Conservation (phyloP, 768 basidiomycete species). For the Lentinula boryana region DNA sequence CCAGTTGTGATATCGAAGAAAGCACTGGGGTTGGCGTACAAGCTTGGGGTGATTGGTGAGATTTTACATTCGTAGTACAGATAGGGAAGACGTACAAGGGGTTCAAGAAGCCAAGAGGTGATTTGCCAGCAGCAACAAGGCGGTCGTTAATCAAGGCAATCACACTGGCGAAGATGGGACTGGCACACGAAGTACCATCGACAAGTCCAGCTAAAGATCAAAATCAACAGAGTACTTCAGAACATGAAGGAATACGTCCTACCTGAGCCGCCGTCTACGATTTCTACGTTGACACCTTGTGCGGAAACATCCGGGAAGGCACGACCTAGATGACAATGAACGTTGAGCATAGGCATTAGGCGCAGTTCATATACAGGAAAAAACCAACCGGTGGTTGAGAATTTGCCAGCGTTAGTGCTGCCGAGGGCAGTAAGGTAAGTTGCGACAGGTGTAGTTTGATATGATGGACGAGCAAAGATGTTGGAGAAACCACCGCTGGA, state of each 20-base stretch:
- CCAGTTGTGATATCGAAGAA: slow-evolving; percentile 40
- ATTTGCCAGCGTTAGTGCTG: slow-evolving; percentile 34
- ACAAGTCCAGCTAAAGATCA: slow-evolving; percentile 8
- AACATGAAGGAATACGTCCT: background rate
- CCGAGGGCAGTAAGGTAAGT: slow-evolving; percentile 19
- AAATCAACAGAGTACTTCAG: slow-evolving; percentile 24
- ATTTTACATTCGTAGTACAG: background rate
- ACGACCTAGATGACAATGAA: slow-evolving; percentile 5
- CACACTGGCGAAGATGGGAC: slow-evolving; percentile 41
- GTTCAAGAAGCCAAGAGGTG: slow-evolving; percentile 31
- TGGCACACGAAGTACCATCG: slow-evolving; percentile 40
- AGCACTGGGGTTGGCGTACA: slow-evolving; percentile 26
- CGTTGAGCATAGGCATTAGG: slow-evolving; percentile 15
- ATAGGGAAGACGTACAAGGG: slow-evolving; percentile 18
- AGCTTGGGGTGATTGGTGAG: background rate
- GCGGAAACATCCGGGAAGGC: slow-evolving; percentile 41
- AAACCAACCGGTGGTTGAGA: slow-evolving; percentile 30
- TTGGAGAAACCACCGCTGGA: slow-evolving; percentile 51
- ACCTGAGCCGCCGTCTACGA: slow-evolving; percentile 16
- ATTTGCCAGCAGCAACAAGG: slow-evolving; percentile 25
- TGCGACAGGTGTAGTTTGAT: slow-evolving; percentile 20
- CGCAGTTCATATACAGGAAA: background rate
- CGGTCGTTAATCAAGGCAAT: slow-evolving; percentile 40
- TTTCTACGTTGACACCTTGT: slow-evolving; percentile 21
- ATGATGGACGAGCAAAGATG: slow-evolving; percentile 24